Conservation (phyloP, 805 yeast species). For the Priceomyces fermenticarens region DNA sequence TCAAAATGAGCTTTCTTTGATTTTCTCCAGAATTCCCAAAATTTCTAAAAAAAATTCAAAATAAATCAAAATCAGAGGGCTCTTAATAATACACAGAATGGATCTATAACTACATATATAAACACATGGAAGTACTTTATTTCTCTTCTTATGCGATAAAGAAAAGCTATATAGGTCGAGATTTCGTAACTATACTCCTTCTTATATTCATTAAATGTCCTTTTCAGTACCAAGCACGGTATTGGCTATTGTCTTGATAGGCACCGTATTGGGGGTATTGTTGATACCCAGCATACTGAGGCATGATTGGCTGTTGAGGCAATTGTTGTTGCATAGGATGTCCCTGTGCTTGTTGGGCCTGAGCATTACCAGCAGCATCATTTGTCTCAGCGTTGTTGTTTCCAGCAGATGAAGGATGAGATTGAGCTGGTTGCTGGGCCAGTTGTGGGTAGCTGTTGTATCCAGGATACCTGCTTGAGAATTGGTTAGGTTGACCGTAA, state of each 20-base stretch:
- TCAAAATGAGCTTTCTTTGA: no score
- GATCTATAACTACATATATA: no score
- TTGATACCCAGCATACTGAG: conserved; percentile 45
- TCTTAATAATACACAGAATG: no score
- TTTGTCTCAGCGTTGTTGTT: conserved; percentile 17
- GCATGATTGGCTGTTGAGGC: conserved; percentile 36
- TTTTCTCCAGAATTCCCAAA: no score
- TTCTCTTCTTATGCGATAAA: no score
- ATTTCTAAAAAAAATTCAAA: no score
- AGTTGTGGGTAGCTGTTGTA: conserved; percentile 29
- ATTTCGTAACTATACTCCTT: conserved; percentile 6
- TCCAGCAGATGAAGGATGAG: conserved; percentile 6
- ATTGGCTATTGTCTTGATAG: conserved; percentile 41
- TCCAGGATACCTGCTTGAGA: conserved; percentile 28
- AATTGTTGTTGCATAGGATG: conserved; percentile 25
- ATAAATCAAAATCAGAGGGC: no score
- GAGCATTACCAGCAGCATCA: conserved; percentile 7
- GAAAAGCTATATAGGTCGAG: conserved; percentile 1
- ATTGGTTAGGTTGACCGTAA: conserved; percentile 27
- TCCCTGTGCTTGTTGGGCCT: conserved; percentile 14
- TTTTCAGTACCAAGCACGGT: conserved; percentile 44
- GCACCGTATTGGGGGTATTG: conserved; percentile 47
- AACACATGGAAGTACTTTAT: no score
- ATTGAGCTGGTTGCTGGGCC: conserved; percentile 8
- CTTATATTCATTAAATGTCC: conserved; percentile 5